Evolutionary conservation across 148 eudicot species (phyloP).

Genomic region (Nepenthes mirabilis): DNA sequence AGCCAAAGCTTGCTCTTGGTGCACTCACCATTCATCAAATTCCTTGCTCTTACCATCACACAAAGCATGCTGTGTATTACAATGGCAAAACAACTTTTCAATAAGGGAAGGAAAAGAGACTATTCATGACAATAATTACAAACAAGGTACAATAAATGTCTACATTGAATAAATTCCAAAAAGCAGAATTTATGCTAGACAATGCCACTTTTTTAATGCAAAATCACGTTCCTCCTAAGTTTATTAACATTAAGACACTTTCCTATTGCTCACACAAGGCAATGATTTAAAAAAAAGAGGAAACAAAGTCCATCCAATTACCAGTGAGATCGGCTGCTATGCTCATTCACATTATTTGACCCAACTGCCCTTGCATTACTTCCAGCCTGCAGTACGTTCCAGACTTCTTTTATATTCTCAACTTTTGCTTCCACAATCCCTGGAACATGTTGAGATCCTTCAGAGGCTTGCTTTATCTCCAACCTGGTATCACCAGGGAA

Average conservation of each 20-base stretch:
- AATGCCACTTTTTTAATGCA: no score
- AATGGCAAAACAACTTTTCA: background rate
- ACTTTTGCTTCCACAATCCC: constrained; percentile 88
- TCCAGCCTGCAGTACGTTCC: constrained; percentile 79
- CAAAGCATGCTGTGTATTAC: constrained; percentile 62
- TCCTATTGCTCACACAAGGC: no score
- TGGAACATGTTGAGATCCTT: constrained; percentile 78
- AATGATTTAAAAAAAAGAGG: no score
- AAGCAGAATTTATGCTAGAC: no score
- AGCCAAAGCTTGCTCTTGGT: constrained; percentile 96
- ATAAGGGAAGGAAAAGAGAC: background rate
- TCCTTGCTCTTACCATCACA: constrained; percentile 59
- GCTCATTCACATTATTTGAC: constrained; percentile 87
- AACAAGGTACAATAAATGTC: background rate
- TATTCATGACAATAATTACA: background rate
- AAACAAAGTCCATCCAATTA: constrained; percentile 7
- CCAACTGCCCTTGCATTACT: constrained; percentile 88
- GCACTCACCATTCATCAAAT: constrained; percentile 69
- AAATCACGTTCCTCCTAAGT: no score
- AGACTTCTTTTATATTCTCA: constrained; percentile 53
- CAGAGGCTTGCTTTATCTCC: constrained; percentile 84
- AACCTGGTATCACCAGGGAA: constrained; percentile 26
- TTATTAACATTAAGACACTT: no score
- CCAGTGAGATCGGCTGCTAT: constrained; percentile 98
- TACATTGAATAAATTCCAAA: background rate